phyloP scores from a whole-genome alignment of 2,329 filamentous ascomycete species.

The Venturia aucupariae region DNA sequence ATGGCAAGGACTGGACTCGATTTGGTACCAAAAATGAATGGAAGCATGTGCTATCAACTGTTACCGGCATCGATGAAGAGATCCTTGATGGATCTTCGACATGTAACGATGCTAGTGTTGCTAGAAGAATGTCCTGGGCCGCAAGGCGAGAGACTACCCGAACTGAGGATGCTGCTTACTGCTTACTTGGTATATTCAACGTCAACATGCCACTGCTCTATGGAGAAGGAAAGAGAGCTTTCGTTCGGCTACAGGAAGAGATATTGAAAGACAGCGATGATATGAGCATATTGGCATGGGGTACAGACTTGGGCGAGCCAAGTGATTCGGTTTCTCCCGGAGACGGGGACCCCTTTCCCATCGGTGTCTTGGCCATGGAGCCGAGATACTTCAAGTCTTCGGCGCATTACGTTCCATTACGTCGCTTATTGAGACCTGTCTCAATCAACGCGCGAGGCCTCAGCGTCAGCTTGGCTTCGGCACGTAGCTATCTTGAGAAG shows the following conservation, averaged over 20 bases:
- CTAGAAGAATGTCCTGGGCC: constrained; percentile 12
- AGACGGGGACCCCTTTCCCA: too few species aligned
- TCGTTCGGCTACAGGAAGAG: constrained; percentile 12
- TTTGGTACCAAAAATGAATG: background rate
- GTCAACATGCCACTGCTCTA: constrained; percentile 14
- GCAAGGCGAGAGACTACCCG: background rate
- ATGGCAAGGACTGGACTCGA: background rate
- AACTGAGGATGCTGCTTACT: constrained; percentile 12
- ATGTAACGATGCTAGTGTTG: background rate
- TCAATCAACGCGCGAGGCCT: background rate
- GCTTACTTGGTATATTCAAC: constrained; percentile 10
- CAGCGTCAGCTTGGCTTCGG: too few species aligned
- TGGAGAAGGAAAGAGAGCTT: constrained; percentile 11
- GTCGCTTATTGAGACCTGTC: background rate
- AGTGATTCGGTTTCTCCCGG: too few species aligned
- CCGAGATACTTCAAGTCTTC: background rate
- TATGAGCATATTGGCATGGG: constrained; percentile 13
- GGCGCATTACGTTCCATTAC: background rate
- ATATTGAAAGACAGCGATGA: constrained; percentile 11
- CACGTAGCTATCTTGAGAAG: too few species aligned
- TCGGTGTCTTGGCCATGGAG: background rate
- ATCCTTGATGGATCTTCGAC: background rate
- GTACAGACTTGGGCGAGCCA: background rate
- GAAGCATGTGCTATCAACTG: background rate
- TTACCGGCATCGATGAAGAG: background rate